Base-by-base conservation (phyloP, 179 eudicot species). In the Pouteria campechiana region DNA sequence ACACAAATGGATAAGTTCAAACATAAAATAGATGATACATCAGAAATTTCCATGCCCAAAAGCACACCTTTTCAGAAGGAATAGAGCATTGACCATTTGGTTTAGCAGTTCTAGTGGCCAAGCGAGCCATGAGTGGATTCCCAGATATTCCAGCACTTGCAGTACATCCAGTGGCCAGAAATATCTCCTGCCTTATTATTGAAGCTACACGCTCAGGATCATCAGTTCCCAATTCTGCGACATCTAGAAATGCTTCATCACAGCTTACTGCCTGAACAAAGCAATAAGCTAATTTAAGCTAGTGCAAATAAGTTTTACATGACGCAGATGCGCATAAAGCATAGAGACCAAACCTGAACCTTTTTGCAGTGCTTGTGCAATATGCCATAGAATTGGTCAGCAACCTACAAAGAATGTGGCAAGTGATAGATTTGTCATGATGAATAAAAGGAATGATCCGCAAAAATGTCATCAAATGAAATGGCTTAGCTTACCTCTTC, bases 241-340 rank as follows among this genome's bases (percentile, higher is more conserved):
- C 68, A 63, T 90, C 98, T 45, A 90, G 45, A 63, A 86, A 86
- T 39, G 98, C 98, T 73, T 90, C 96, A 73, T 90, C 98, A 68
- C 98, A 90, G 54, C 98, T 90, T 38, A 90, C 81, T 40, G 96
- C 98, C 98, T 90, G 77, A 41, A 52, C 14, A 20, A 37, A 37
- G 13, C 7, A 25, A 30, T 31, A 25, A 23, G 13, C 31, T 22
- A 46, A 18, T 21, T 49, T 29, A 44, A 48, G n/a, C n/a, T n/a
- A n/a, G n/a, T n/a, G n/a, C n/a, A n/a, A n/a, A n/a, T n/a, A n/a
- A n/a, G n/a, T n/a, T n/a, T n/a, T n/a, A n/a, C n/a, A n/a, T n/a
- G n/a, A n/a, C n/a, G n/a, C n/a, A n/a, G n/a, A n/a, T n/a, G n/a
- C n/a, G n/a, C n/a, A n/a, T n/a, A n/a, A n/a, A n/a, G n/a, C n/a